A percentile compares a stretch with the other conserved stretches of the same genome.
Conservation (phyloP, 2,329 filamentous ascomycete genomes). For the Camptophora hylomeconis region DNA sequence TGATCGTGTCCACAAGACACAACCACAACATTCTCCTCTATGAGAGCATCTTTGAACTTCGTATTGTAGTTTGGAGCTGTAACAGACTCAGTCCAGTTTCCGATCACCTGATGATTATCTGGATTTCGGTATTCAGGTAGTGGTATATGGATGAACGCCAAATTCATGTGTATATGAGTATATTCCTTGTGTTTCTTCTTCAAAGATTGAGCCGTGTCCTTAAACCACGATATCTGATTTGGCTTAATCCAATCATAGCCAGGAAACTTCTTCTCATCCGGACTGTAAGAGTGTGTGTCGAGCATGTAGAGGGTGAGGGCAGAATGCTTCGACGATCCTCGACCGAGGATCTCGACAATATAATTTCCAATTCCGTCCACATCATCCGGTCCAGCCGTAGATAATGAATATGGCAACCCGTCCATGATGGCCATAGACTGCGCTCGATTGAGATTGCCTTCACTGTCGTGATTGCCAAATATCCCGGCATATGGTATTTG, state of each 20-base stretch:
- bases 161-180: constrained; percentile 82
- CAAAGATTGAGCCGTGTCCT: constrained; percentile 57
- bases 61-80: constrained; percentile 85
- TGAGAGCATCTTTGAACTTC: constrained; percentile 79
- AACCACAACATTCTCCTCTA: constrained; percentile 72
- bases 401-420: constrained; percentile 76
- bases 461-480: constrained; percentile 96
- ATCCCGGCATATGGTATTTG: constrained; percentile 88
- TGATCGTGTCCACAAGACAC: constrained; percentile 93
- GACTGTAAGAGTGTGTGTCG: constrained; percentile 84
- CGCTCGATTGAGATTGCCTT: constrained; percentile 63
- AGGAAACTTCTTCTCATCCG: constrained; percentile 73
- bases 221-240: constrained; percentile 92
- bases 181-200: constrained; percentile 73
- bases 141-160: constrained; percentile 96
- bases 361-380: constrained; percentile 93
- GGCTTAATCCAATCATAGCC: constrained; percentile 97
- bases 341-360: constrained; percentile 75
- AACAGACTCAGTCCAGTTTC: constrained; percentile 66
- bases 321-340: constrained; percentile 67
- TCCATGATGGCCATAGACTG: constrained; percentile 79
- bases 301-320: constrained; percentile 90
- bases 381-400: constrained; percentile 66
- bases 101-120: constrained; percentile 45
- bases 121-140: constrained; percentile 69